Base-by-base conservation (phyloP, 2,329 filamentous ascomycete genomes). In the Fusarium virguliforme region DNA sequence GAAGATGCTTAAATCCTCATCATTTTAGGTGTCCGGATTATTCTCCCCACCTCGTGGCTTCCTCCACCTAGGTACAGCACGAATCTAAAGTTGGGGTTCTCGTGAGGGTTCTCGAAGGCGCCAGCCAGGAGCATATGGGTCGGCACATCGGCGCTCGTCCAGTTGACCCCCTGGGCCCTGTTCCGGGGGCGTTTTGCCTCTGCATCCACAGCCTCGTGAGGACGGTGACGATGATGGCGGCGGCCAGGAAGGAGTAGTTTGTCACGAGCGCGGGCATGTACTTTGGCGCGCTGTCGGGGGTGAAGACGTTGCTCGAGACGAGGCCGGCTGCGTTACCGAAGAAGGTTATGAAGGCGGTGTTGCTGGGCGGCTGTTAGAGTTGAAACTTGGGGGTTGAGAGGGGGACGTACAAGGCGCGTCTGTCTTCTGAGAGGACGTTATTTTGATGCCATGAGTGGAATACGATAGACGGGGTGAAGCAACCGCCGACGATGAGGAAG, bases 291-390 rank as follows among this genome's bases (percentile, higher is more conserved):
- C 51, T 55, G 13, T 55, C 51, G 4, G 51, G 51, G 3, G 51
- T 55, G 15, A 55, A 55, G 34, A 38, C 51, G 51, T 55, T 55
- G 51, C 51, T 55, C 15, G 51, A 55, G 51, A 55, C 51, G 51
- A 55, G 51, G 24, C 51, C 34, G 22, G 51, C 51, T 26, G 51
- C 51, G 22, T 55, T 55, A 8, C 3, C 51, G 34, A 55, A 55
- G 51, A 55, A 55, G 34, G 51, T 55, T 22, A 55, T 55, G 51
- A 55, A 55, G 5, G 51, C 51, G 24, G 28, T 55, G 34, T 55
- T 55, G 13, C 50, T 54, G 12, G 2, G 4, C 0, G 9, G n/a
- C 13, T 32, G n/a, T 32, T 26, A 46, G 28, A 15, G n/a, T 50
- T 32, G 7, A 6, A 8, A n/a, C 4, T 1, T 2, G 13, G 6